These are phyloP conservation scores for Biscogniauxia marginata DNA, from an alignment of 2,329 filamentous ascomycete genomes.

Conservation along the genomic window DNA sequence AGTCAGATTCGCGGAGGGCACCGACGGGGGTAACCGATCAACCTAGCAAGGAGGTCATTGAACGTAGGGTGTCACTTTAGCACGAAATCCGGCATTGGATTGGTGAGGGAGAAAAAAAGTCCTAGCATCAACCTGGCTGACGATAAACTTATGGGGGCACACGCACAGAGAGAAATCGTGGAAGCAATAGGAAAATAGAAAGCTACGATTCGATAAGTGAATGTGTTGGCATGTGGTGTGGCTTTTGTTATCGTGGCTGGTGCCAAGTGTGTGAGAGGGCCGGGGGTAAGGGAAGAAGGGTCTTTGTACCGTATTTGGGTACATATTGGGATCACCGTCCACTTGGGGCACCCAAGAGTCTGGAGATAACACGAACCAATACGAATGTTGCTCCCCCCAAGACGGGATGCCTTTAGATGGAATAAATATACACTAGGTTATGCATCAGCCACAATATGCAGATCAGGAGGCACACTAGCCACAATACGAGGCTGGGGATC, in stretches of 20 bases:
- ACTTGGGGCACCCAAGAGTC: too few species aligned
- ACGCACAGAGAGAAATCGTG: neutral
- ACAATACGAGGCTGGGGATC: neutral
- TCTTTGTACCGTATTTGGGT: too few species aligned
- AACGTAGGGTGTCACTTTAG: neutral
- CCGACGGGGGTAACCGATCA: neutral
- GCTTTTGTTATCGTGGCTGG: too few species aligned
- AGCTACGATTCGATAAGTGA: neutral
- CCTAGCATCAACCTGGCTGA: too few species aligned
- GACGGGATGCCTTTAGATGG: too few species aligned
- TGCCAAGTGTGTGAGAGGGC: too few species aligned
- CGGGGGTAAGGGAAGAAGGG: too few species aligned
- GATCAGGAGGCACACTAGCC: neutral
- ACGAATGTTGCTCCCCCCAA: too few species aligned
- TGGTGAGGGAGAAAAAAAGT: neutral
- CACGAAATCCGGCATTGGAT: neutral
- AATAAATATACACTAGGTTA: neutral
- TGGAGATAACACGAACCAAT: too few species aligned
- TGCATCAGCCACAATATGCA: too few species aligned
- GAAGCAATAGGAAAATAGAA: neutral
- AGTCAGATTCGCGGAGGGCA: slow-evolving; percentile 8
- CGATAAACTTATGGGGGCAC: neutral
- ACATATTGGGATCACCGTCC: too few species aligned
- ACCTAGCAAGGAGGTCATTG: neutral
- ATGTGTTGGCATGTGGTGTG: too few species aligned